A percentile compares a stretch with the other conserved stretches of the same genome.
phyloP scores from a whole-genome alignment of 257 asterid species.

The Solanum dulcamara region DNA sequence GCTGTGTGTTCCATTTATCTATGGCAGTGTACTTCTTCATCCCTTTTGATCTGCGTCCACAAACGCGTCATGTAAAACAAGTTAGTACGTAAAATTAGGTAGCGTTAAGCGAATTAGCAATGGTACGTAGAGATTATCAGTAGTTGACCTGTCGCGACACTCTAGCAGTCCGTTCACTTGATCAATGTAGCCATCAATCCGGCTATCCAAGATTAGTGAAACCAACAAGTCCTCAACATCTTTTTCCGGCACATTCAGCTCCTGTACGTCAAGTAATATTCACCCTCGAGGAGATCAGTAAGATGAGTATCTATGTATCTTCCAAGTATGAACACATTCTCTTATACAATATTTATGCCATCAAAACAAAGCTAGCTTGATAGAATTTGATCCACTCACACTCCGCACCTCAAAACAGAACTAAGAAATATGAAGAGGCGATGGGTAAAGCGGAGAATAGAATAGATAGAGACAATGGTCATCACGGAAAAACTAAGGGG shows the following conservation, averaged over 20 bases:
- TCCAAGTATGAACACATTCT: background rate
- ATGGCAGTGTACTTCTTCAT: conserved; percentile 86
- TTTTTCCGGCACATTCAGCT: conserved; percentile 90
- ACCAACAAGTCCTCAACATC: conserved; percentile 89
- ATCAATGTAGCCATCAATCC: conserved; percentile 85
- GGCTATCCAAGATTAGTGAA: conserved; percentile 83
- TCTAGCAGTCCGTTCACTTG: conserved; percentile 71
- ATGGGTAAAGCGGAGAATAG: background rate
- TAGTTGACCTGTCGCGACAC: conserved; percentile 44
- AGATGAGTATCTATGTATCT: background rate
- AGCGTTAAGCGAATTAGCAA: background rate
- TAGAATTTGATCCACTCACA: background rate
- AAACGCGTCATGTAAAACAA: background rate
- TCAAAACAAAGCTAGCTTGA: background rate
- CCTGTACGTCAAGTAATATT: conserved; percentile 26
- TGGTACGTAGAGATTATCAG: background rate
- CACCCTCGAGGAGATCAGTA: background rate
- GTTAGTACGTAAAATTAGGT: background rate
- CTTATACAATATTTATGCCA: background rate
- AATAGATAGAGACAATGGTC: background rate
- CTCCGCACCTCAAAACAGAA: background rate
- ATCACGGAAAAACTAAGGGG: background rate
- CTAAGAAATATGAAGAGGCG: background rate
- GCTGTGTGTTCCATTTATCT: conserved; percentile 97
- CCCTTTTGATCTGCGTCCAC: conserved; percentile 63